These are phyloP conservation scores for Peronospora destructor DNA, from an alignment of 352 stramenopile genomes.

Conservation along the genomic window DNA sequence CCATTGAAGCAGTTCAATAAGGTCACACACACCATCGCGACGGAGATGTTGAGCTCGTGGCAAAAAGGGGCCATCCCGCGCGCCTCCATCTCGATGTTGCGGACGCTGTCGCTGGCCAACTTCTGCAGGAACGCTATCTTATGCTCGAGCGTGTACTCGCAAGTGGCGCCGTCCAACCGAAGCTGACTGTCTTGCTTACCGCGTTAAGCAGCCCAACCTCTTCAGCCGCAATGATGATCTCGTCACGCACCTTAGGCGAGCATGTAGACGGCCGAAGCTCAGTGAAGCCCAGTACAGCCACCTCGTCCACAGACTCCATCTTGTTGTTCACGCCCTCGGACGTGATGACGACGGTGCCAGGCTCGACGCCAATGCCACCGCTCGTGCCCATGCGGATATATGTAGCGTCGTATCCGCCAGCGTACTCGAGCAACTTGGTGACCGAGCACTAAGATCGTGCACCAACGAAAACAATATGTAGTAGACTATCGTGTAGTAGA, in stretches of 20 bases:
- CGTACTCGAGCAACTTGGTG: slow-evolving; percentile 78
- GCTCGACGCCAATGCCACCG: slow-evolving; percentile 66
- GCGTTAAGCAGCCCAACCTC: slow-evolving; percentile 48
- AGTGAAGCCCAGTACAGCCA: slow-evolving; percentile 52
- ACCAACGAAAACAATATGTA: no score
- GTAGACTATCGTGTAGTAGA: slow-evolving; percentile 76
- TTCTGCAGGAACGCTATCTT: slow-evolving; percentile 67
- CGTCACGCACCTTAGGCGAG: slow-evolving; percentile 43
- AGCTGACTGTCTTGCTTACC: slow-evolving; percentile 76
- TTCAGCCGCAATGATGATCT: slow-evolving; percentile 43
- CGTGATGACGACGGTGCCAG: slow-evolving; percentile 75
- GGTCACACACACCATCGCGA: slow-evolving; percentile 65
- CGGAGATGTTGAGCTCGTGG: slow-evolving; percentile 71
- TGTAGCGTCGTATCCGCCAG: slow-evolving; percentile 38
- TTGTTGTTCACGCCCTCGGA: slow-evolving; percentile 80
- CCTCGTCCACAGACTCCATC: slow-evolving; percentile 59
- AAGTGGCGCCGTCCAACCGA: slow-evolving; percentile 75
- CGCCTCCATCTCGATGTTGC: slow-evolving; percentile 86
- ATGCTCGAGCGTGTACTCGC: slow-evolving; percentile 71
- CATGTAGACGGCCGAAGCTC: slow-evolving; percentile 49
- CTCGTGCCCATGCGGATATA: slow-evolving; percentile 83
- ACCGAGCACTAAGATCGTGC: no score
- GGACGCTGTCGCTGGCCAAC: slow-evolving; percentile 45
- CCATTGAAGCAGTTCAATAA: slow-evolving; percentile 75
- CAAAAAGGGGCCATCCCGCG: slow-evolving; percentile 66